phyloP scores from a whole-genome alignment of 129 eudicot genomes.

The Calendula officinalis region DNA sequence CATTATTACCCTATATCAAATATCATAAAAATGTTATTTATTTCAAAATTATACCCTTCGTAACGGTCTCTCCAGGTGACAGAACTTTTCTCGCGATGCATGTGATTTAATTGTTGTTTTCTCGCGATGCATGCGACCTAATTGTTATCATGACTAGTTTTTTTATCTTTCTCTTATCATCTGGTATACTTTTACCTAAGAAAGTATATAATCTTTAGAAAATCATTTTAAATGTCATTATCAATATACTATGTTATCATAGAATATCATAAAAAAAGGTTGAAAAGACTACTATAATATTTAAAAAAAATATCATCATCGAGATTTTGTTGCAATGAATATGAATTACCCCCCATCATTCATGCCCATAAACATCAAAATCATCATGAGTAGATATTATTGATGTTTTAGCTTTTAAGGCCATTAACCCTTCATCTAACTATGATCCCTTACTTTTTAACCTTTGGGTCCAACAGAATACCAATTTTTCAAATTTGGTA shows the following conservation, averaged over 20 bases:
- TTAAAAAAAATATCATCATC: not conserved
- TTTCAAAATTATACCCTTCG: too few species aligned
- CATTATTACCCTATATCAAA: too few species aligned
- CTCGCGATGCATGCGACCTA: too few species aligned
- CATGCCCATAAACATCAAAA: constrained; percentile 28
- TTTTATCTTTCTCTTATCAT: too few species aligned
- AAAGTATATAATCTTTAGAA: too few species aligned
- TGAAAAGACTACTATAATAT: not conserved
- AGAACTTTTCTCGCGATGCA: too few species aligned
- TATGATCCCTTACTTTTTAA: not conserved
- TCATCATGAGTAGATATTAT: constrained; percentile 28
- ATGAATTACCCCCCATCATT: constrained; percentile 25
- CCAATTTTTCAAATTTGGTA: not conserved
- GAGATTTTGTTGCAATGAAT: constrained; percentile 22
- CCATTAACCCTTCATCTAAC: constrained; percentile 24
- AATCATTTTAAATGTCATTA: not conserved
- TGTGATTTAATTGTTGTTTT: too few species aligned
- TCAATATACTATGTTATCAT: not conserved
- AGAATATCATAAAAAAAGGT: not conserved
- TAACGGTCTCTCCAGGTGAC: too few species aligned
- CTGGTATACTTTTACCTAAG: too few species aligned
- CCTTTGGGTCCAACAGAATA: not conserved
- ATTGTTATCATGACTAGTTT: too few species aligned
- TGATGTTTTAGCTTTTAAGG: constrained; percentile 13
- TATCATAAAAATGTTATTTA: too few species aligned